Conservation (phyloP, 2,329 filamentous ascomycete species). For the Calonectria hawksworthii region DNA sequence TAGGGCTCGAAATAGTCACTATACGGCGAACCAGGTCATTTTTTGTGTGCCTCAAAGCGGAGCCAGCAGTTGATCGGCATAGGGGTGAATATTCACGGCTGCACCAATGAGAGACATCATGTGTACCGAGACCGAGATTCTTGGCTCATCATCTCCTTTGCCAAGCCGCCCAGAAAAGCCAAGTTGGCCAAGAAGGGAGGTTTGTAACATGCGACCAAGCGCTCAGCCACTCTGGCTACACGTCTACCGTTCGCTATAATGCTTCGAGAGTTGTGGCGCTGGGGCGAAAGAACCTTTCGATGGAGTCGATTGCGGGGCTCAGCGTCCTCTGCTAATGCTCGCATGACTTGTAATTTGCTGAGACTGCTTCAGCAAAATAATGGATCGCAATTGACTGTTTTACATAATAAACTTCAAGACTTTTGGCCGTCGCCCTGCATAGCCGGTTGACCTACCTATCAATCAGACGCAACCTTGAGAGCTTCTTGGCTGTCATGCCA, state of each 20-base stretch:
- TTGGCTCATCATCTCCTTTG: background rate
- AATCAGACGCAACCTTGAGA: background rate
- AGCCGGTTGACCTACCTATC: background rate
- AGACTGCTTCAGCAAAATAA: too few species aligned
- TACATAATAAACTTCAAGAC: background rate
- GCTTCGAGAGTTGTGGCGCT: background rate
- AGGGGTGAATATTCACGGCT: background rate
- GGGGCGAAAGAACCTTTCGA: background rate
- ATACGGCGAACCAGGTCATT: background rate
- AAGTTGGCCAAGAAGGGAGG: background rate
- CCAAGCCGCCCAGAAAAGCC: background rate
- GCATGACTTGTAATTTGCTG: background rate
- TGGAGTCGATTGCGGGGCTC: background rate
- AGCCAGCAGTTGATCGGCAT: background rate
- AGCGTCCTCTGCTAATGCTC: background rate
- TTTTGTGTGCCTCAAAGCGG: background rate
- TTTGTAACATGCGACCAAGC: background rate
- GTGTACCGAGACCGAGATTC: background rate
- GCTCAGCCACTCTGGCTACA: background rate
- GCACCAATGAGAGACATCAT: background rate
- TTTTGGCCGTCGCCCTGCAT: background rate
- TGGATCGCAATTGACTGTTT: background rate
- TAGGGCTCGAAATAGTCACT: background rate
- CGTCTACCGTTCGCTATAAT: background rate
- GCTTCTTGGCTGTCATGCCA: background rate